phyloP scores from a whole-genome alignment of 2,329 filamentous ascomycete species.

The Clarireedia monteithiana region DNA sequence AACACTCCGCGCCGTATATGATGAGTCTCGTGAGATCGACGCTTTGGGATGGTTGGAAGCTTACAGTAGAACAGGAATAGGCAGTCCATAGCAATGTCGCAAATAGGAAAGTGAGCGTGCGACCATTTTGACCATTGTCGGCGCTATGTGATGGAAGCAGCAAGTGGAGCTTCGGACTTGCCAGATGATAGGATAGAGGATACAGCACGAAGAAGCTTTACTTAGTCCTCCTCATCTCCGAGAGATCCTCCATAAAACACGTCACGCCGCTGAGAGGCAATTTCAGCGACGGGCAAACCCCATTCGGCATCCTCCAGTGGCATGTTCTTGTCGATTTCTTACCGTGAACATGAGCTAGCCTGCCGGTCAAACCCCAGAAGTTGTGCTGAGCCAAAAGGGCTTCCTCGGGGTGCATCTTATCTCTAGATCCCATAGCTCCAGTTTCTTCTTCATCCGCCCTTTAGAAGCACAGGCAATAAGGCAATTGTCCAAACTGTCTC shows the following conservation, averaged over 20 bases:
- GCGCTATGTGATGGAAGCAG: too few species aligned
- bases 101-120: too few species aligned
- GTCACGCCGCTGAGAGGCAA: background rate
- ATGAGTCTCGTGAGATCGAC: too few species aligned
- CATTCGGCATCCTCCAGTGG: background rate
- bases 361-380: background rate
- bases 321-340: background rate
- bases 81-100: too few species aligned
- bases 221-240: background rate
- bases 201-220: background rate
- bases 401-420: background rate
- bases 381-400: background rate
- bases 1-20: too few species aligned
- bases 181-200: background rate
- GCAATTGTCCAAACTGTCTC: background rate
- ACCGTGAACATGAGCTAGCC: too few species aligned
- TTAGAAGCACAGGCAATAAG: background rate
- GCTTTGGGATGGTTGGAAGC: too few species aligned
- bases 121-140: too few species aligned
- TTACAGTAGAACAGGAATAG: too few species aligned
- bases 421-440: background rate
- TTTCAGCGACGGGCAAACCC: background rate
- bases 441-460: background rate
- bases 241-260: constrained; percentile 3
- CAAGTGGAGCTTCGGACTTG: background rate